Percentiles rank a stretch among this genome's conserved stretches.
Evolutionary conservation across 306 rosid species (phyloP).

Genomic region (Vigna nakashimae): DNA sequence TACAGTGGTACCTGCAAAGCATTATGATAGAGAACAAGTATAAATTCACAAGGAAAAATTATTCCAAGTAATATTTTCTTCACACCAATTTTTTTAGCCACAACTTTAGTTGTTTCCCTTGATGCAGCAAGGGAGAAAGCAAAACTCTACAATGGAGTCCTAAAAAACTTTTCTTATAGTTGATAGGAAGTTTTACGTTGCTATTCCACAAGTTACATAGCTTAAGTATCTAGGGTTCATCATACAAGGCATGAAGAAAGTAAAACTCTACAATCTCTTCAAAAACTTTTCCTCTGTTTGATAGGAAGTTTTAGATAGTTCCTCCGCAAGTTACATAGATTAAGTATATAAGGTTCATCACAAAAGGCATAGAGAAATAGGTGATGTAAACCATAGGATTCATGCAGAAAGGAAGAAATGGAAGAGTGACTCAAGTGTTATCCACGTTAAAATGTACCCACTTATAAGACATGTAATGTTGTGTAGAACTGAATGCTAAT

Average conservation of each 20-base stretch:
- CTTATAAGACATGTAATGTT: not conserved
- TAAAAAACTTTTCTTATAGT: constrained; percentile 5
- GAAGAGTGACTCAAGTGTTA: not conserved
- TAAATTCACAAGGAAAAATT: constrained; percentile 8
- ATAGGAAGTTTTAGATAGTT: not conserved
- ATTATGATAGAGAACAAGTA: constrained; percentile 34
- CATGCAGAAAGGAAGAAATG: not conserved
- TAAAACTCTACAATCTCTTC: not conserved
- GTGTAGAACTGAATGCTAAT: no score
- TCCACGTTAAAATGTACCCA: not conserved
- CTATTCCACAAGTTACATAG: not conserved
- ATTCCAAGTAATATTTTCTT: constrained; percentile 25
- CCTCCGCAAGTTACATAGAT: not conserved
- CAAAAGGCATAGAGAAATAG: not conserved
- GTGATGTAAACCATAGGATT: not conserved
- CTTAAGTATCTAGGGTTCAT: no score
- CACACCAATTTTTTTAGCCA: not conserved
- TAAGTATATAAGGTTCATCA: not conserved
- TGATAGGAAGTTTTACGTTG: not conserved
- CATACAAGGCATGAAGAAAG: not conserved
- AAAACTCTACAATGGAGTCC: not conserved
- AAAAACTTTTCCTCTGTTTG: constrained; percentile 8
- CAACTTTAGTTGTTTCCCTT: constrained; percentile 27
- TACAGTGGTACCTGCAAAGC: constrained; percentile 49
- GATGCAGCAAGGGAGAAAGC: constrained; percentile 7